Evolutionary conservation across 352 stramenopile species (phyloP), one percentile per base, ranked within the genome.

Genomic region (Peronospora tabacina): DNA sequence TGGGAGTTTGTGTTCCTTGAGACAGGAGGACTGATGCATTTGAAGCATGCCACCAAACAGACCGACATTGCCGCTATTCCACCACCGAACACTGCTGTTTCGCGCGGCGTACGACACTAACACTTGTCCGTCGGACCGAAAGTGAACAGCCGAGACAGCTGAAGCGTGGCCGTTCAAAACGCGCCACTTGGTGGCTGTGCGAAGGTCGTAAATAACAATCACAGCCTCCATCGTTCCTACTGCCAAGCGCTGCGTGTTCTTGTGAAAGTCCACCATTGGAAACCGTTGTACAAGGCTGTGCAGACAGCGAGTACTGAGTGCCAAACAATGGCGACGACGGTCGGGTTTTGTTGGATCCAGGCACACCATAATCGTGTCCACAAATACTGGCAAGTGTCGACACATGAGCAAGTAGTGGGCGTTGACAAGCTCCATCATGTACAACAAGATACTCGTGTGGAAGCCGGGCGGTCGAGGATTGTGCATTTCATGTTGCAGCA

Each of bases 251-350:
- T 95, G 85, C 2, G 82, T 91, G 35, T 90, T 68, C 48, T 87
- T 82, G 61, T 95, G 85, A 45, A 95, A 95, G 38, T 90, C 81
- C 1, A 93, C 67, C 83, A 94, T 94, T 2, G 82, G 82, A 45
- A 92, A 95, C 11, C 81, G 67, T 13, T 75, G 75, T 0, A 95
- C 85, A 2, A 95, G 61, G 33, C 83, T 75, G 44, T 94, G 82
- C 0, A 95, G 66, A 36, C 81, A 90, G 0, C 78, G 65, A 10
- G 82, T 95, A 46, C 79, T 90, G 32, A 91, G 52, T 7, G 82
- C 57, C 0, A 95, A 66, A 55, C 82, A 93, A 0, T 76, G 72
- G 24, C 86, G 86, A 7, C 85, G 66, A 40, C 81, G 68, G 5
- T 93, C 83, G 8, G 74, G 79, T 43, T 95, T 92, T 6, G 78